A percentile compares a stretch with the other conserved stretches of the same genome.
Conservation (phyloP, 192 early-diverging fungal species). For the Podila horticola region DNA sequence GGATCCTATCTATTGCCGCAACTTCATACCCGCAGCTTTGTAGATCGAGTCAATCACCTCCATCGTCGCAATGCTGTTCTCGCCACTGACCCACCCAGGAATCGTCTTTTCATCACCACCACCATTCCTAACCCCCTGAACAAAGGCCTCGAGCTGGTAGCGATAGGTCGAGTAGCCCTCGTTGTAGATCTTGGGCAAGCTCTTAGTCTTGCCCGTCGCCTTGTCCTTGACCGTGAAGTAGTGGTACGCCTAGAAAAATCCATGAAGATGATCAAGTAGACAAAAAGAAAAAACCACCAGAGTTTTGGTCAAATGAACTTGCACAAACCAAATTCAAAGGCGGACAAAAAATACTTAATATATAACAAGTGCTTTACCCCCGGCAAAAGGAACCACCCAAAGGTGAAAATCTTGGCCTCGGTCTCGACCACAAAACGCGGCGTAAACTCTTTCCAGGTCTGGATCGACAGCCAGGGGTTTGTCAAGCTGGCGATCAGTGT, state of each 20-base stretch:
- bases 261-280: too few species aligned
- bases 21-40: constrained; percentile 12
- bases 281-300: too few species aligned
- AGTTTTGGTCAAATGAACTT: too few species aligned
- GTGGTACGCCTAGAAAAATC: constrained; percentile 26
- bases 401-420: constrained; percentile 47
- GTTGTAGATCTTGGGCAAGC: constrained; percentile 32
- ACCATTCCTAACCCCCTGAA: constrained; percentile 28
- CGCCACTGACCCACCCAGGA: constrained; percentile 39
- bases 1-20: constrained; percentile 15
- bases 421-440: constrained; percentile 32
- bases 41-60: constrained; percentile 36
- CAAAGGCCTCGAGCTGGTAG: constrained; percentile 51
- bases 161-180: constrained; percentile 32
- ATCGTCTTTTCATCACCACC: constrained; percentile 11
- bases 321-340: too few species aligned
- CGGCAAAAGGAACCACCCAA: constrained; percentile 25
- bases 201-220: constrained; percentile 32
- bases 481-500: constrained; percentile 16
- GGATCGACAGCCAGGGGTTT: constrained; percentile 26
- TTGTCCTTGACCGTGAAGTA: constrained; percentile 45
- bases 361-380: constrained; percentile 1
- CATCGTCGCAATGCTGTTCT: constrained; percentile 44
- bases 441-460: constrained; percentile 15
- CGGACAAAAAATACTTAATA: background rate